A percentile compares a stretch with the other conserved stretches of the same genome.
phyloP scores from a whole-genome alignment of 2,329 filamentous ascomycete genomes.

The Thielaviopsis musarum region DNA sequence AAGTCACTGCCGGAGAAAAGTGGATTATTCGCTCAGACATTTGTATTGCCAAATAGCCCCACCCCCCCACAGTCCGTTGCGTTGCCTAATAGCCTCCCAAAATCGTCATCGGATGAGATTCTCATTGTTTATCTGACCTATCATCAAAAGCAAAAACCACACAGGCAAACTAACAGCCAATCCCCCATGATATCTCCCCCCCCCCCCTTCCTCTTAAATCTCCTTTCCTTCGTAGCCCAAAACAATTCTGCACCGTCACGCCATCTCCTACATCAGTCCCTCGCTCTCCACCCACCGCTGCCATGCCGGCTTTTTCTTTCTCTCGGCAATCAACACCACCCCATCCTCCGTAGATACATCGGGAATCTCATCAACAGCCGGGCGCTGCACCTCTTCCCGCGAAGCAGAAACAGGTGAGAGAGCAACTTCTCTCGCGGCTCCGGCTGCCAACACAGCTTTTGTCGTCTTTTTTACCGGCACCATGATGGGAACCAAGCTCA shows the following conservation, averaged over 20 bases:
- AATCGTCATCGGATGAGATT: not conserved
- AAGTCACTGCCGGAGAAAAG: conserved; percentile 69
- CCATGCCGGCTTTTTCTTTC: not conserved
- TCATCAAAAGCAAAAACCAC: not conserved
- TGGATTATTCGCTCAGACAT: conserved; percentile 82
- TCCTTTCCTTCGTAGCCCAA: not conserved
- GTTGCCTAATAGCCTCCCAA: conserved; percentile 24
- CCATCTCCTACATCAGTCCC: not conserved
- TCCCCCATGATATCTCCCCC: no score
- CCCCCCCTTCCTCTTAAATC: not conserved
- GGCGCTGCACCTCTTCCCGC: not conserved
- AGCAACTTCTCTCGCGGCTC: not conserved
- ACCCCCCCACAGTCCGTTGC: no score
- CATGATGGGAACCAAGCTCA: not conserved
- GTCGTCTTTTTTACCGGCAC: not conserved
- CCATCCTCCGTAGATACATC: not conserved
- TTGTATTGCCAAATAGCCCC: conserved; percentile 37
- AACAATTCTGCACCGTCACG: not conserved
- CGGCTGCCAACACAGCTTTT: not conserved
- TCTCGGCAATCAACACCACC: not conserved
- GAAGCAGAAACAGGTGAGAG: no score
- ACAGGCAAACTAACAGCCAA: not conserved
- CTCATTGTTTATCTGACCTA: not conserved
- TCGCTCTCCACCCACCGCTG: conserved; percentile 1
- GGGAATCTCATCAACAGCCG: not conserved